Evolutionary conservation across 441 rosid species (phyloP).

Genomic region (Sinapis alba): DNA sequence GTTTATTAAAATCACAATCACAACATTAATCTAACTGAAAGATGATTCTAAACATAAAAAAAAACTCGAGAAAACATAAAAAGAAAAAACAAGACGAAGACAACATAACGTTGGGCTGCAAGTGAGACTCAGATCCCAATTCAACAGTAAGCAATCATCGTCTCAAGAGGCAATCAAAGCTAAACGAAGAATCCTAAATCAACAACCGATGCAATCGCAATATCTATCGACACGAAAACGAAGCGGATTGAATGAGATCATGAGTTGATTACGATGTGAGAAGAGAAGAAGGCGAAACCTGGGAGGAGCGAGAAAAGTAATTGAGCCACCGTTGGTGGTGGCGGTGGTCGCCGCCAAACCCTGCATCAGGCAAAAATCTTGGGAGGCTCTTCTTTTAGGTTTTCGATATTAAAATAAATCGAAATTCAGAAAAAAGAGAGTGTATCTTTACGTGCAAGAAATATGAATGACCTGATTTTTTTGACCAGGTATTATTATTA

Average conservation of each 20-base stretch:
- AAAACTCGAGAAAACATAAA: neutral
- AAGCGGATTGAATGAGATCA: neutral
- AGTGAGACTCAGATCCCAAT: neutral
- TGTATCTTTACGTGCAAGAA: neutral
- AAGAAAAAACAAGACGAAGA: neutral
- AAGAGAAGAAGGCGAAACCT: conserved; percentile 6
- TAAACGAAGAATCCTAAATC: neutral
- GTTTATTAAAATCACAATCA: too few species aligned
- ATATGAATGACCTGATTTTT: neutral
- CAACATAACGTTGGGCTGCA: neutral
- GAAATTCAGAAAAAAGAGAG: neutral
- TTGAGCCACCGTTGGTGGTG: conserved; percentile 20
- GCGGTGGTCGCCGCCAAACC: conserved; percentile 35
- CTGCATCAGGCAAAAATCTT: conserved; percentile 39
- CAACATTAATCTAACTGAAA: neutral
- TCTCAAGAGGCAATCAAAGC: neutral
- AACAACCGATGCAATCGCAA: neutral
- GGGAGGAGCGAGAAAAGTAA: conserved; percentile 18
- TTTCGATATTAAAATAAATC: neutral
- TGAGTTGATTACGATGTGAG: neutral
- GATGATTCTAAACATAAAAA: neutral
- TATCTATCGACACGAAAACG: neutral
- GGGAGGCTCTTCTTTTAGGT: neutral
- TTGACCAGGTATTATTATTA: neutral
- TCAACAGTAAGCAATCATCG: neutral